Evolutionary conservation across 768 basidiomycete genomes (phyloP), one percentile per base, ranked within the genome.

Genomic region (Mrakia blollopis): DNA sequence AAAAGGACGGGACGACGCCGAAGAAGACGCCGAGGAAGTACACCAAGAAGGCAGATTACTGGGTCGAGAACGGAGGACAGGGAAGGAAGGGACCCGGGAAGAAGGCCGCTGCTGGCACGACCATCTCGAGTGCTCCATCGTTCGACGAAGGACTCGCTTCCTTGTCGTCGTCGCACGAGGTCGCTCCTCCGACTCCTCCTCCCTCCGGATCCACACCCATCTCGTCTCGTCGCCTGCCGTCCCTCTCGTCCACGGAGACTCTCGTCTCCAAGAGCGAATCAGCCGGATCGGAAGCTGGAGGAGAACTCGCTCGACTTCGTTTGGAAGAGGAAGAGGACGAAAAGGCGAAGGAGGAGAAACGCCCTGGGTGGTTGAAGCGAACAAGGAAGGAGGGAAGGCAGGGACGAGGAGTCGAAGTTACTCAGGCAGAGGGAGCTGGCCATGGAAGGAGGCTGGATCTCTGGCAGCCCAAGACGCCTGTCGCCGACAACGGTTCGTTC

Each of bases 301-400:
- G 74, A 23, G 74, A 75, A 30, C 47, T 75, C n/a, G 74, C 52
- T 52, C 37, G 74, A 37, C 50, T 75, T 14, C 41, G 74, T n/a
- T 50, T 30, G 25, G 52, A 35, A 18, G 60, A 60, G 65, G 67
- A 67, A 39, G 63, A 67, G 74, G 50, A 52, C 47, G 65, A 52
- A 23, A 47, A 69, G 62, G 21, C 32, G 63, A 75, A 69, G 41
- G 74, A 75, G 44, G 74, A 65, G 30, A 37, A 54, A 30, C 62
- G 74, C 37, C 74, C 74, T 65, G 74, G 52, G 37, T 75, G 74
- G 74, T 62, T 75, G 10, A 69, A 67, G 62, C 62, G 74, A 30
- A 41, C 54, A 7, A 75, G 67, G 50, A 67, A 47, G 50, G 74
- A 75, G 41, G 67, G 74, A 7, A 54, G 41, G 67, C 11, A 37